Base-by-base conservation (phyloP, 352 stramenopile species). In the Globisporangium irregulare region DNA sequence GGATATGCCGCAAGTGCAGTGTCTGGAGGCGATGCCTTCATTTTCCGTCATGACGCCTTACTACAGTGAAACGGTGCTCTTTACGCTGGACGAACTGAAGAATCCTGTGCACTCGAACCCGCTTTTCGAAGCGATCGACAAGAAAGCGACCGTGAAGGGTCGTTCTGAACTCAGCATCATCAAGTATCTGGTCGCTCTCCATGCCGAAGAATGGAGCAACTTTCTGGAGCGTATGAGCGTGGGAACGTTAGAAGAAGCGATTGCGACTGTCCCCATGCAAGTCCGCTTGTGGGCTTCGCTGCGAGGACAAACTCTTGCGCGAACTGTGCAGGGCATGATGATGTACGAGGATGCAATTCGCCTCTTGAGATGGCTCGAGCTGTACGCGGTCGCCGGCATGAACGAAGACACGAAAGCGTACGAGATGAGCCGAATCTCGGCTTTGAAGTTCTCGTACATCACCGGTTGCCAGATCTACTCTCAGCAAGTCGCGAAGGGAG, bases 11-110 rank as follows among this genome's bases (percentile, higher is more conserved):
- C 74, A 80, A 43, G 81, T 96, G 1, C 64, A 70, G 38, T 90
- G 86, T 4, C 75, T 96, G 48, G 82, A 93, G 63, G 82, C 86
- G 0, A 94, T 95, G 86, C 87, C 85, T 9, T 96, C 89, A 5
- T 96, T 96, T 65, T 95, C 86, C 0, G 89, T 96, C 4, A 91
- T 96, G 76, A 96, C 89, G 12, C 89, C 89, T 32, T 96, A 95
- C 68, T 96, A 96, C 72, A 92, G 79, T 20, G 89, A 96, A 64
- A 93, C 87, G 1, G 89, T 96, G 15, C 62, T 96, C 27, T 96
- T 94, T 53, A 93, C 86, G 32, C 63, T 96, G 22, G 86, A 95
- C n/a, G 89, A 96, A 48, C 67, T 96, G 8, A 96, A 93, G 67
- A 81, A 93, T 46, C 87, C 84, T 0, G 87, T 95, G 18, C 78